Evolutionary conservation across 108 stramenopile genomes (phyloP).

Genomic region (Stephanodiscus triporus): DNA sequence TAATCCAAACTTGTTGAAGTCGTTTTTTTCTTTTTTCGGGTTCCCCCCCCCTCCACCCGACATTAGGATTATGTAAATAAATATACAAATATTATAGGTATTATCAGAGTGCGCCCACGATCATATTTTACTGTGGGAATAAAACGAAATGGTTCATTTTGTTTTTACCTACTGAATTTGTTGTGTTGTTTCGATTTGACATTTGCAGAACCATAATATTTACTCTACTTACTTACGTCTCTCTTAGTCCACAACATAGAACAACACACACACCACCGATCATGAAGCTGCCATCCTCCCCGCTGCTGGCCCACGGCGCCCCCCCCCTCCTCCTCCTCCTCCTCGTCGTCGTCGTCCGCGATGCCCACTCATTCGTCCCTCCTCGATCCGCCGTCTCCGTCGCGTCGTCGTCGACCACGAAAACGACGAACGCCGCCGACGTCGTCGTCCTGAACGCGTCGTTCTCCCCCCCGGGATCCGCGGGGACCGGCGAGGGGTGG

Average conservation of each 20-base stretch:
- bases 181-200: not conserved
- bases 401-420: not conserved
- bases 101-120: too few species aligned
- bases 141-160: too few species aligned
- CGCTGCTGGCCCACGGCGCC: not conserved
- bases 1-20: too few species aligned
- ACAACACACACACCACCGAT: not conserved
- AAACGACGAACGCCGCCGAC: not conserved
- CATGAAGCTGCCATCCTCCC: not conserved
- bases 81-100: too few species aligned
- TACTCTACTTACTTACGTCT: too few species aligned
- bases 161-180: too few species aligned
- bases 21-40: too few species aligned
- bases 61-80: too few species aligned
- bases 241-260: too few species aligned
- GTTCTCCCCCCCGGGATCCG: conserved; percentile 51
- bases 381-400: not conserved
- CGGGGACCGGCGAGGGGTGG: conserved; percentile 86
- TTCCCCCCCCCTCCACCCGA: too few species aligned
- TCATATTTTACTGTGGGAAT: too few species aligned
- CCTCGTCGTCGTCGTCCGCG: not conserved
- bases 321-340: not conserved
- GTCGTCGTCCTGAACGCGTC: not conserved
- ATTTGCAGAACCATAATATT: not conserved
- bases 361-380: not conserved